Percentiles rank a stretch among this genome's conserved stretches.
phyloP scores from a whole-genome alignment of 2,329 filamentous ascomycete species.

The Nothophaeocryptopus gaeumannii region DNA sequence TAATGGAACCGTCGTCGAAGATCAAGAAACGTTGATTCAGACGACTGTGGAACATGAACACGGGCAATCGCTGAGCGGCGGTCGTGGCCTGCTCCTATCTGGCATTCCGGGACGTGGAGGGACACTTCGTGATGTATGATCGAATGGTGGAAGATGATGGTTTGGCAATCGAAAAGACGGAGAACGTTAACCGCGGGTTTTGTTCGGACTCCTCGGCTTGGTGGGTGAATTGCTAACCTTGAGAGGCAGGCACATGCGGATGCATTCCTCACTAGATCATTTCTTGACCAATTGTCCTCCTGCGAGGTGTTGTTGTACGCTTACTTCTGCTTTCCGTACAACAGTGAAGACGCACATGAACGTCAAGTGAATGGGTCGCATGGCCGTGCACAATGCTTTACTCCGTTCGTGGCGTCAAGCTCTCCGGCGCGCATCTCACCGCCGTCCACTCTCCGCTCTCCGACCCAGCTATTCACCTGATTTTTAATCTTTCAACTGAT shows the following conservation, averaged over 20 bases:
- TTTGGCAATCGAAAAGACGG: conserved; percentile 7
- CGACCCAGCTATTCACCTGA: neutral
- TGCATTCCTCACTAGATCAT: neutral
- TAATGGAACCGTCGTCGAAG: conserved; percentile 53
- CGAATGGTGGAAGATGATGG: too few relatives aligned
- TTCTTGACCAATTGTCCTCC: neutral
- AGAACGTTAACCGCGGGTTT: conserved; percentile 15
- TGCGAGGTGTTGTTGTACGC: neutral
- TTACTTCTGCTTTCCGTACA: neutral
- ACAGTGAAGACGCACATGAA: neutral
- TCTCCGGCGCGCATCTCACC: neutral
- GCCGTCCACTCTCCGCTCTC: neutral
- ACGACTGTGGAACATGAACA: conserved; percentile 10
- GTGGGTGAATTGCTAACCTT: neutral
- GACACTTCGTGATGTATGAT: conserved; percentile 1
- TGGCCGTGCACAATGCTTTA: too few relatives aligned
- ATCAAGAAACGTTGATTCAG: conserved; percentile 43
- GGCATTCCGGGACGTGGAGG: conserved; percentile 22
- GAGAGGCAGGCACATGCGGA: neutral
- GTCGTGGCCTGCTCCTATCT: conserved; percentile 13
- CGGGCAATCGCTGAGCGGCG: conserved; percentile 2
- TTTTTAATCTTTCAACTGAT: neutral
- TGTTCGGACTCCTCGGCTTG: conserved; percentile 2
- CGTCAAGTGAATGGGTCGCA: neutral
- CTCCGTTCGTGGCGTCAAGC: conserved; percentile 1